Base-by-base conservation (phyloP, 306 rosid species). In the Casuarina glauca region DNA sequence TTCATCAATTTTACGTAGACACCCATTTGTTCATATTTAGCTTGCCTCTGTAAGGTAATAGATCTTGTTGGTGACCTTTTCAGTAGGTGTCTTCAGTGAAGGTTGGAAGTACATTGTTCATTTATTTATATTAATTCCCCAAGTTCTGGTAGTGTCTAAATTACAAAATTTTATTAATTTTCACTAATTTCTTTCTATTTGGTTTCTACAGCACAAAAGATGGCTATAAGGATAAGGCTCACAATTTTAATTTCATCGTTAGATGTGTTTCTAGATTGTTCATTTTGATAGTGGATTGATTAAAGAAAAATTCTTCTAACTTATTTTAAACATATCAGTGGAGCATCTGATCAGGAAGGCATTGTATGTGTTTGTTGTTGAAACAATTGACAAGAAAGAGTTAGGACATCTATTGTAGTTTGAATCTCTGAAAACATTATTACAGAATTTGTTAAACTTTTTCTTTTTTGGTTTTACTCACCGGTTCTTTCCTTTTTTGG, bases 341-440 rank as follows among this genome's bases (percentile, higher is more conserved):
- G 74, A 53, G 50, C 49, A 70, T 84, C 36, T 63, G 36, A 58
- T 45, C 15, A 44, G 54, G 60, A 55, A 48, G 64, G 57, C 69
- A 39, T 41, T 16, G 2, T 6, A 38, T 15, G 1, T 39, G 3
- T 64, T 66, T 13, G 0, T 41, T 9, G 19, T 8, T 39, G 15
- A 16, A 63, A 63, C n/a, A 52, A 48, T 44, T 74, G 74, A 26
- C 52, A 6, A 26, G 67, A 36, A 54, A 10, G 17, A 32, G 5
- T 35, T 15, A 41, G 64, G 39, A 48, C 26, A 54, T 15, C 11
- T 45, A 32, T 32, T 26, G 32, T 32, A 51, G 51, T 74, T 70
- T 63, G 54, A 19, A 54, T 75, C 75, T 78, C 41, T 43, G 1
- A 57, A 72, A 58, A 36, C 46, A 26, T 66, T 38, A 13, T 75